phyloP scores from a whole-genome alignment of 1,139 yeast species.

The Sugiyamaella castrensis region DNA sequence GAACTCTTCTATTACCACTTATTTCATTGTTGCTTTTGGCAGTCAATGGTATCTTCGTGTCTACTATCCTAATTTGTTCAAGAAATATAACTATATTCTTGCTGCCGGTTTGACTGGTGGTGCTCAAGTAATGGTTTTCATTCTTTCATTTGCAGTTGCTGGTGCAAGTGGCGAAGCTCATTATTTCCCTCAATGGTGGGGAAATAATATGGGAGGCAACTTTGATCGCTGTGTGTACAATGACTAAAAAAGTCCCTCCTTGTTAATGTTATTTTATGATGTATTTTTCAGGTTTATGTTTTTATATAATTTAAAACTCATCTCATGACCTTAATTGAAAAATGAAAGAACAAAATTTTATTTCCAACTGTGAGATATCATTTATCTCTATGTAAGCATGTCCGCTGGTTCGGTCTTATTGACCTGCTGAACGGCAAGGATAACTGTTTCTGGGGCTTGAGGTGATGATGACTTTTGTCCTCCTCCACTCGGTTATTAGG shows the following conservation, averaged over 20 bases:
- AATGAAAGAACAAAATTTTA: no score
- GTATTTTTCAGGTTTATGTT: no score
- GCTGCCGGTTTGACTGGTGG: conserved; percentile 51
- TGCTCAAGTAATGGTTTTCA: conserved; percentile 25
- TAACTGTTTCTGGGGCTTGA: no score
- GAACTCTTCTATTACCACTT: conserved; percentile 32
- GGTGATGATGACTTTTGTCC: no score
- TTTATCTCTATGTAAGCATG: no score
- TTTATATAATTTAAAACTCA: no score
- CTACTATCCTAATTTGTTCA: conserved; percentile 24
- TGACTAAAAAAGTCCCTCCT: conserved; percentile 9
- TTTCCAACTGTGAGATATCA: no score
- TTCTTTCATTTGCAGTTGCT: conserved; percentile 27
- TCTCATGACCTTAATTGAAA: no score
- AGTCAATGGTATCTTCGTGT: conserved; percentile 31
- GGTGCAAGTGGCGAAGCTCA: conserved; percentile 24
- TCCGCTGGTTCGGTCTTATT: no score
- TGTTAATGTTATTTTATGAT: background rate
- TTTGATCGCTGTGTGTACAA: conserved; percentile 20
- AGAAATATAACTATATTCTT: conserved; percentile 48
- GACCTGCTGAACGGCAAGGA: no score
- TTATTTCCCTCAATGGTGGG: conserved; percentile 26
- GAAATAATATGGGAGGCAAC: conserved; percentile 19
- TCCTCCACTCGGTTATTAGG: no score
- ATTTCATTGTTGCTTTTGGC: conserved; percentile 31